A percentile compares a stretch with the other conserved stretches of the same genome.
Conservation (phyloP, 2,329 filamentous ascomycete species). For the Grosmannia clavigera region DNA sequence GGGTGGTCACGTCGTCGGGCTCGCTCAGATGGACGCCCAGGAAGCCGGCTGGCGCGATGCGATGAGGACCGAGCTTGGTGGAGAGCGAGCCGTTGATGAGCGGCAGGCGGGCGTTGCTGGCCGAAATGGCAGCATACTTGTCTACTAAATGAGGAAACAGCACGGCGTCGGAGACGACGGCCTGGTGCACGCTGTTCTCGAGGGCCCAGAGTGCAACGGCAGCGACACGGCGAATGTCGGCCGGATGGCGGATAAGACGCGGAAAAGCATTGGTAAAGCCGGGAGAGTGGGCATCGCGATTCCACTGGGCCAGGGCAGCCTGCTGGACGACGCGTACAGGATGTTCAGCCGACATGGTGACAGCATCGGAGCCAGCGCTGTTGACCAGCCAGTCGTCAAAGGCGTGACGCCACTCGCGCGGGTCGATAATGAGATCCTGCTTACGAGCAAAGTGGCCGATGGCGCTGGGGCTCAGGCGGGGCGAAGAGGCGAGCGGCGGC, state of each 20-base stretch:
- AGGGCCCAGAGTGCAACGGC: constrained; percentile 21
- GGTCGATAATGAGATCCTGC: constrained; percentile 11
- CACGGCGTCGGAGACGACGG: constrained; percentile 15
- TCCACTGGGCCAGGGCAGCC: constrained; percentile 14
- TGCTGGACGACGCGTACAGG: constrained; percentile 14
- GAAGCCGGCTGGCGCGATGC: constrained; percentile 18
- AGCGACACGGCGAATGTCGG: constrained; percentile 15
- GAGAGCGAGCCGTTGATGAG: neutral
- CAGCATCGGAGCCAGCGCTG: too few species aligned
- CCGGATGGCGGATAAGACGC: constrained; percentile 10
- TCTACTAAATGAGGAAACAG: neutral
- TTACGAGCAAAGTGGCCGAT: constrained; percentile 5
- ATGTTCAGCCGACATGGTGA: constrained; percentile 1
- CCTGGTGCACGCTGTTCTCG: constrained; percentile 13
- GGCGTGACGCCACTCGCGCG: constrained; percentile 11
- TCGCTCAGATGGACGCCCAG: constrained; percentile 25
- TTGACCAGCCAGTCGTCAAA: constrained; percentile 11
- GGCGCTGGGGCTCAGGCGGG: constrained; percentile 1
- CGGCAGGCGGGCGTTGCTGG: neutral
- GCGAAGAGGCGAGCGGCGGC: neutral
- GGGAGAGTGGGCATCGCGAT: constrained; percentile 11
- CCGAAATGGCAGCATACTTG: neutral
- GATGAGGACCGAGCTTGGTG: constrained; percentile 6
- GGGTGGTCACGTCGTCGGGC: constrained; percentile 18
- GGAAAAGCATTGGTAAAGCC: constrained; percentile 12